Evolutionary conservation across 495 filamentous ascomycete species (phyloP).

Genomic region (Penicillium flavigenum): DNA sequence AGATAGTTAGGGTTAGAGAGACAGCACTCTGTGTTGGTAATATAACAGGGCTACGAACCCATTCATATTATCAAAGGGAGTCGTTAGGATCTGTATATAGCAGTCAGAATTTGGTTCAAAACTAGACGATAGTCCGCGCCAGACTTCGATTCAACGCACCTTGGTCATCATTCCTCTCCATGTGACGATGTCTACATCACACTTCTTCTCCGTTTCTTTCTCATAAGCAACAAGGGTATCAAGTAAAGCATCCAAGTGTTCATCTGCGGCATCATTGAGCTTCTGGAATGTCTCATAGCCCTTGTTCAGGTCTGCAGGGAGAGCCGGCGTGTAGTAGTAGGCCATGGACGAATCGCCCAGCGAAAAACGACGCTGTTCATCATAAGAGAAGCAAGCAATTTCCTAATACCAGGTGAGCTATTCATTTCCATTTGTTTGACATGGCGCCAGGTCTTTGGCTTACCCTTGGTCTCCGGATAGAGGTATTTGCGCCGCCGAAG

Average conservation of each 20-base stretch:
- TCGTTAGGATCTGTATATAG: slow-evolving; percentile 68
- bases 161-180: slow-evolving; percentile 99
- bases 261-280: slow-evolving; percentile 76
- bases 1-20: slow-evolving; percentile 3
- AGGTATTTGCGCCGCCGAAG: slow-evolving; percentile 58
- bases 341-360: slow-evolving; percentile 74
- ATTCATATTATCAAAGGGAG: slow-evolving; percentile 77
- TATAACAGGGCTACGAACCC: slow-evolving; percentile 52
- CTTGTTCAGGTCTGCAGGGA: slow-evolving; percentile 68
- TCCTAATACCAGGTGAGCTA: slow-evolving; percentile 52
- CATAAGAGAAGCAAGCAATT: slow-evolving; percentile 88
- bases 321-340: slow-evolving; percentile 80
- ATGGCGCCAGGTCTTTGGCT: slow-evolving; percentile 15
- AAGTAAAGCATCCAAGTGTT: slow-evolving; percentile 84
- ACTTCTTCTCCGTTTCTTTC: slow-evolving; percentile 59
- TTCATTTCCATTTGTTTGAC: not conserved
- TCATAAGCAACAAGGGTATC: slow-evolving; percentile 73
- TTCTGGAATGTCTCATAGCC: slow-evolving; percentile 85
- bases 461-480: slow-evolving; percentile 69
- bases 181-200: slow-evolving; percentile 78
- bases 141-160: slow-evolving; percentile 43
- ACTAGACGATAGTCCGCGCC: not conserved
- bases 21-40: not conserved
- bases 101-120: not conserved
- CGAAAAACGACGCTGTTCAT: slow-evolving; percentile 72